Evolutionary conservation across 768 basidiomycete genomes (phyloP).

Genomic region (Cystobasidium tubakii): DNA sequence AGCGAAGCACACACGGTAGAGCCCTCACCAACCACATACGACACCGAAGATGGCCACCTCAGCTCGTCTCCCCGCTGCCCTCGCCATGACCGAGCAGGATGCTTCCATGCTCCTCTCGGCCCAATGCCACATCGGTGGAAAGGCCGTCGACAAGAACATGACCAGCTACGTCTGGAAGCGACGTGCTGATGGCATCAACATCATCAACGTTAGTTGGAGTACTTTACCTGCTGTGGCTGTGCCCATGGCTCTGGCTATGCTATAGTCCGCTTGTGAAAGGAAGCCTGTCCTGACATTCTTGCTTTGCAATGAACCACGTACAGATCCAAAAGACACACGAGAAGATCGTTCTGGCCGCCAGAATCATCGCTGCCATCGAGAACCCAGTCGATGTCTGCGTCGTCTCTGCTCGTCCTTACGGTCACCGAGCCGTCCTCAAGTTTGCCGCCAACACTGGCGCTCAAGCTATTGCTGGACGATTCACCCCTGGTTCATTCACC

Average conservation of each 20-base stretch:
- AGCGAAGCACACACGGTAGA: background rate
- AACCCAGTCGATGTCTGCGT: slow-evolving; percentile 98
- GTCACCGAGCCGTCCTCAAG: slow-evolving; percentile 98
- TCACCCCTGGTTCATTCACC: slow-evolving; percentile 98
- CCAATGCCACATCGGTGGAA: slow-evolving; percentile 72
- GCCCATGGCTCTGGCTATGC: no score
- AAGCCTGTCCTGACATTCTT: no score
- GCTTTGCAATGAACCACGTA: no score
- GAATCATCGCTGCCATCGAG: slow-evolving; percentile 85
- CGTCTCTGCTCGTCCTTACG: slow-evolving; percentile 96
- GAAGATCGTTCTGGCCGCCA: slow-evolving; percentile 95
- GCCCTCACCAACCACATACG: background rate
- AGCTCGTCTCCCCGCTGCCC: slow-evolving; percentile 87
- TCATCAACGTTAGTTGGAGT: background rate
- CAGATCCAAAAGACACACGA: slow-evolving; percentile 99
- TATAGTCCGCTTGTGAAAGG: no score
- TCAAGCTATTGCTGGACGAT: slow-evolving; percentile 96
- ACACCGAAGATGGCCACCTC: slow-evolving; percentile 35
- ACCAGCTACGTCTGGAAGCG: slow-evolving; percentile 96
- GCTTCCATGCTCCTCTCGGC: slow-evolving; percentile 91
- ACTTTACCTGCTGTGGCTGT: background rate
- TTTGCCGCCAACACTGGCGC: slow-evolving; percentile 96
- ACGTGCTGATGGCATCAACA: slow-evolving; percentile 73
- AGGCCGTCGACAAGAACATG: slow-evolving; percentile 99
- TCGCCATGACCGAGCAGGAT: slow-evolving; percentile 94